phyloP scores from a whole-genome alignment of 1,284 basidiomycete genomes.

The Leccinum pseudoinsigne region DNA sequence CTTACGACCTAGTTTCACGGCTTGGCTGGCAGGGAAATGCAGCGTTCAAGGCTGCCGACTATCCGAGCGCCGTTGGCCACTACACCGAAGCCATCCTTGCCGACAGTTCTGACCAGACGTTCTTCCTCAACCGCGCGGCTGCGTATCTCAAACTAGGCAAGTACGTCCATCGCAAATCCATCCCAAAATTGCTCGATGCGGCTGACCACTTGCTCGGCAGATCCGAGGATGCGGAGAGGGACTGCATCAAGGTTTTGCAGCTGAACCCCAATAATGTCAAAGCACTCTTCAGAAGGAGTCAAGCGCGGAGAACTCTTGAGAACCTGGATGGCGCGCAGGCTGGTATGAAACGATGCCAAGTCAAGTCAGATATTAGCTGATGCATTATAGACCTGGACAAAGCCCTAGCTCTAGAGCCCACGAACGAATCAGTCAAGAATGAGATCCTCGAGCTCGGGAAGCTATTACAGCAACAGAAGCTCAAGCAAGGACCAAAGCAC shows the following conservation, averaged over 20 bases:
- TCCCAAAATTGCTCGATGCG: slow-evolving; percentile 3
- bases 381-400: slow-evolving; percentile 53
- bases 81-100: slow-evolving; percentile 73
- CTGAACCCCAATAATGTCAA: slow-evolving; percentile 64
- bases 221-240: slow-evolving; percentile 71
- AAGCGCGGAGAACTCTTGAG: slow-evolving; percentile 57
- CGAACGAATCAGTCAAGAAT: slow-evolving; percentile 54
- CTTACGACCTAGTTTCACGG: neutral
- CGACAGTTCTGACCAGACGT: slow-evolving; percentile 62
- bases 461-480: slow-evolving; percentile 36
- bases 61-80: slow-evolving; percentile 56
- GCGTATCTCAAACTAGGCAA: slow-evolving; percentile 86
- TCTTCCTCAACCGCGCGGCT: slow-evolving; percentile 76
- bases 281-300: slow-evolving; percentile 69
- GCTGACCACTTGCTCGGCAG: slow-evolving; percentile 36
- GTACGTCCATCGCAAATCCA: slow-evolving; percentile 46
- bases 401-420: slow-evolving; percentile 55
- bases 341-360: slow-evolving; percentile 44
- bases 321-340: slow-evolving; percentile 38
- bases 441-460: slow-evolving; percentile 52
- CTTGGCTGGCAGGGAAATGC: slow-evolving; percentile 50
- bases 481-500: slow-evolving; percentile 29
- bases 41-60: slow-evolving; percentile 57
- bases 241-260: slow-evolving; percentile 59
- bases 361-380: slow-evolving; percentile 10